Base-by-base conservation (phyloP, 257 asterid species). In the Nicotiana benthamiana region DNA sequence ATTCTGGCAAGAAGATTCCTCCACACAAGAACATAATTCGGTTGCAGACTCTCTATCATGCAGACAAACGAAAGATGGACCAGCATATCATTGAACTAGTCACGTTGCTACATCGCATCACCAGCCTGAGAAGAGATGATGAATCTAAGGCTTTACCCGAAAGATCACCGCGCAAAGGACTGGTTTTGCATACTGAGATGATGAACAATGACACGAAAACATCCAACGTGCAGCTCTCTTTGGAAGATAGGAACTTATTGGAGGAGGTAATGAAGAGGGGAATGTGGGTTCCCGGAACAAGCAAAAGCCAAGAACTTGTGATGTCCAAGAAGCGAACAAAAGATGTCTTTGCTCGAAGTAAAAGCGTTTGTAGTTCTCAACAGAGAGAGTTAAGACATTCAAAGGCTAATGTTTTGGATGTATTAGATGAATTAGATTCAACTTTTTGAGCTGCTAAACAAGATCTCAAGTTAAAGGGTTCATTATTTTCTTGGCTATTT, bases 301-400 rank as follows among this genome's bases (percentile, higher is more conserved):
- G 98, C 90, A 95, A 93, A 87, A 93, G 98, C 90, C 98, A 94
- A 81, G 98, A 92, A 75, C 88, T 94, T 13, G 67, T 61, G 30
- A 81, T 80, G 16, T 86, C 80, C 18, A 87, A 86, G 83, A 87
- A 83, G 61, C 81, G 75, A n/a, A 87, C 83, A 66, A 86, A 64
- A 16, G 87, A 79, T 82, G 78, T 89, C 27, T 87, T 87, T 92
- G 90, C 90, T 11, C 53, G 83, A 26, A 94, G 97, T n/a, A n/a
- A n/a, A n/a, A n/a, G n/a, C n/a, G n/a, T n/a, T n/a, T n/a, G n/a
- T n/a, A n/a, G n/a, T n/a, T n/a, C n/a, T n/a, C n/a, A n/a, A n/a
- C n/a, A n/a, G n/a, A n/a, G n/a, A 79, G 91, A 79, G 61, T 61
- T 36, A 36, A 87, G 80, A 65, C 83, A 84, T 62, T 88, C 84